Conservation (phyloP, 352 stramenopile genomes). For the Phytophthora cactorum region DNA sequence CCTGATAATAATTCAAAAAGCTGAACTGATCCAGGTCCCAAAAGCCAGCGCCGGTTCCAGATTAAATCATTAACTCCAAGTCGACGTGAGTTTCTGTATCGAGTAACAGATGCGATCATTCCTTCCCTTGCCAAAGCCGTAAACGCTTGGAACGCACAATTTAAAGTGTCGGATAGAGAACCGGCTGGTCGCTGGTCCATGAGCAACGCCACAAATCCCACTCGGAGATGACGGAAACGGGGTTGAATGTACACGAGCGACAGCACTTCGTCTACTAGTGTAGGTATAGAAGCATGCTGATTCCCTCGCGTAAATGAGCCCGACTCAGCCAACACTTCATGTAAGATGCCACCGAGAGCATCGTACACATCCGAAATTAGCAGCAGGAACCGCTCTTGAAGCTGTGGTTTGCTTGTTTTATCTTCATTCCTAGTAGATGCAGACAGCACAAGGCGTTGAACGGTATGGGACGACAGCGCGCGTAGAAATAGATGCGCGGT, state of each 20-base stretch:
- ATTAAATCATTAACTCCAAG: conserved; percentile 7
- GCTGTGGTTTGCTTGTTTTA: background rate
- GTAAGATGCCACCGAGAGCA: conserved; percentile 8
- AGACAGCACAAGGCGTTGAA: conserved; percentile 12
- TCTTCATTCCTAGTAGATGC: background rate
- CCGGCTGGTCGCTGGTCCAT: conserved; percentile 4
- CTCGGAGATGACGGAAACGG: conserved; percentile 14
- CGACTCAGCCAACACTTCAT: conserved; percentile 1
- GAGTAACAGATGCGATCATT: background rate
- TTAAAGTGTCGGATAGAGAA: conserved; percentile 12
- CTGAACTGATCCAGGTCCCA: conserved; percentile 26
- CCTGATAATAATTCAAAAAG: background rate
- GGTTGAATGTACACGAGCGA: conserved; percentile 28
- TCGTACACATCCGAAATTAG: conserved; percentile 31
- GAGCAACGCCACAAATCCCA: conserved; percentile 7
- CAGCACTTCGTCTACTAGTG: conserved; percentile 40
- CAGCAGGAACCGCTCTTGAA: conserved; percentile 18
- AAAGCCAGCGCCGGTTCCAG: conserved; percentile 34
- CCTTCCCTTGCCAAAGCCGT: conserved; percentile 8
- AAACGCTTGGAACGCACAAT: conserved; percentile 10
- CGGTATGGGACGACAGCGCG: conserved; percentile 5
- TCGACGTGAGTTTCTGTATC: background rate
- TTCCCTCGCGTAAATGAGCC: background rate
- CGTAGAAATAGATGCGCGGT: conserved; percentile 24
- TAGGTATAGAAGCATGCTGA: conserved; percentile 2